Percentiles rank a stretch among this genome's conserved stretches.
phyloP scores from a whole-genome alignment of 176 grass and related monocot species.

The Eragrostis curvula region DNA sequence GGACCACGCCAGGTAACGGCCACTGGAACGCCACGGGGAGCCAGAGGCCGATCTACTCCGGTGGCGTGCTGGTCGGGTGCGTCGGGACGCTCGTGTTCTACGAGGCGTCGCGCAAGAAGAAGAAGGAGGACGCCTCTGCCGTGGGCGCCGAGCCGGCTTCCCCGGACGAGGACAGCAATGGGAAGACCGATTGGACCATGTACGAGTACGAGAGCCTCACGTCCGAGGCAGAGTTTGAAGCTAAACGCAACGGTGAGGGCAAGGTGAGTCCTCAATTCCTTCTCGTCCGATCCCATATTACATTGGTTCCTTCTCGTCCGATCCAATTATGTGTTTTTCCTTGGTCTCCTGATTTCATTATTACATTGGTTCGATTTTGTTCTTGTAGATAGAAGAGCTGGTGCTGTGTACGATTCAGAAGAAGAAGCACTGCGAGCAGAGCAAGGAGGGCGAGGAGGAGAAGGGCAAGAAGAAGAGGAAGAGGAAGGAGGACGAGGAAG shows the following conservation, averaged over 20 bases:
- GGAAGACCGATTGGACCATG: constrained; percentile 44
- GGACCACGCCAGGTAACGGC: constrained; percentile 6
- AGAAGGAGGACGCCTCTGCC: background rate
- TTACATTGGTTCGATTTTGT: background rate
- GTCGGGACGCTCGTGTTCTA: constrained; percentile 35
- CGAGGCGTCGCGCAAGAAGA: constrained; percentile 6
- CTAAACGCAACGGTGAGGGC: background rate
- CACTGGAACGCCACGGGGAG: constrained; percentile 47
- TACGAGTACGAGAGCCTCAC: constrained; percentile 40
- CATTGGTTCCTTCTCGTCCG: background rate
- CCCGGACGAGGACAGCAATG: background rate
- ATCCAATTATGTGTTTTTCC: no score
- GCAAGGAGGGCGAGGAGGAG: background rate
- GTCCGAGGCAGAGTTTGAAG: background rate
- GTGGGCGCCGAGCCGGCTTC: background rate
- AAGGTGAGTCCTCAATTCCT: background rate
- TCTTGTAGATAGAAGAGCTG: constrained; percentile 4
- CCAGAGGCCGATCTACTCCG: background rate
- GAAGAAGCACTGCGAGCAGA: background rate
- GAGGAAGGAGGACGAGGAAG: background rate
- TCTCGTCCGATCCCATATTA: background rate
- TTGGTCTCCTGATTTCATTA: background rate
- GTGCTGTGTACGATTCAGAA: constrained; percentile 47
- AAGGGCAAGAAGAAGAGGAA: background rate
- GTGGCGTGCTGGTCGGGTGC: background rate